Percentiles rank a stretch among this genome's conserved stretches.
Conservation (phyloP, 1,284 basidiomycete genomes). For the Ceratobasidium sp. region DNA sequence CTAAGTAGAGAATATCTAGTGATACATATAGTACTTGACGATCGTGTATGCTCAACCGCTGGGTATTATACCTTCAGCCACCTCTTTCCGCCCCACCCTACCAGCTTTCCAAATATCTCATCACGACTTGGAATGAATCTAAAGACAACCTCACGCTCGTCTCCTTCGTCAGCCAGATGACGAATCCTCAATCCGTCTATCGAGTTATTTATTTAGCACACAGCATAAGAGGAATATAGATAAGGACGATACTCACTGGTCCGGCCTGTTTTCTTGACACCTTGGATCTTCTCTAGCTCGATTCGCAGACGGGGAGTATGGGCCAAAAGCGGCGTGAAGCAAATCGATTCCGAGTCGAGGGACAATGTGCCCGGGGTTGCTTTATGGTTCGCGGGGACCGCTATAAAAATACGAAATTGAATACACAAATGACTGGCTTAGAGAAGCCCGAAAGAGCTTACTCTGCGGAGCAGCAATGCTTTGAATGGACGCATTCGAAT, state of each 20-base stretch:
- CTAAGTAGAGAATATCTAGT: too few species aligned
- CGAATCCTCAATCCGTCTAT: conserved; percentile 28
- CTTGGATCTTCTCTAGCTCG: conserved; percentile 60
- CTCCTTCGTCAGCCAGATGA: conserved; percentile 7
- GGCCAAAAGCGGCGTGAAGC: conserved; percentile 66
- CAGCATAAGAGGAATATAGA: neutral
- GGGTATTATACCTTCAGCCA: conserved; percentile 36
- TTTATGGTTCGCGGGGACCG: conserved; percentile 68
- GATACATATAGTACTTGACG: too few species aligned
- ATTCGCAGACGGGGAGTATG: conserved; percentile 61
- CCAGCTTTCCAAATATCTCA: conserved; percentile 41
- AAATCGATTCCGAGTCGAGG: conserved; percentile 60
- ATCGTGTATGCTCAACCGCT: too few species aligned
- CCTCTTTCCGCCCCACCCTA: conserved; percentile 36
- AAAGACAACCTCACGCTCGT: conserved; percentile 27
- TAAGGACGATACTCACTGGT: neutral
- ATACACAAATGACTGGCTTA: neutral
- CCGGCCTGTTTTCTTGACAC: conserved; percentile 67
- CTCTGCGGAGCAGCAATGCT: conserved; percentile 35
- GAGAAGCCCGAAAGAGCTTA: neutral
- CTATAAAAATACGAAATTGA: conserved; percentile 53
- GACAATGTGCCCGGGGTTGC: conserved; percentile 69
- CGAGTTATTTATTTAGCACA: neutral
- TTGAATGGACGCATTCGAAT: conserved; percentile 8
- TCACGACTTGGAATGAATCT: conserved; percentile 35